Base-by-base conservation (phyloP, 2,329 filamentous ascomycete genomes). In the Xylariaceae sp. region DNA sequence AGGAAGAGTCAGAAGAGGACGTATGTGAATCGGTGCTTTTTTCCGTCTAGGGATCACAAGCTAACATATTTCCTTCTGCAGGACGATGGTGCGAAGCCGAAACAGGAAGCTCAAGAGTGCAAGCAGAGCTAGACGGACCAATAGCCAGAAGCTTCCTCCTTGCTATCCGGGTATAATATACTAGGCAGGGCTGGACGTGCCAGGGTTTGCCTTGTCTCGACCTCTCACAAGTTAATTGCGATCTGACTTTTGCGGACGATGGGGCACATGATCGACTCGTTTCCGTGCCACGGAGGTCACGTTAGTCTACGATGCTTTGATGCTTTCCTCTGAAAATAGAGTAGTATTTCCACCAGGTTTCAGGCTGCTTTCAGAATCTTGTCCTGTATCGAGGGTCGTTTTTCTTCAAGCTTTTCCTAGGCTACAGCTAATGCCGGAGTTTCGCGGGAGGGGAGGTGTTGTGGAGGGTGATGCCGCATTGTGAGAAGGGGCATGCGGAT, bases 91-190 rank as follows among this genome's bases (percentile, higher is more conserved):
- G 86, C 87, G 65, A 95, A 92, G 80, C 90, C 91, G 55, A 95
- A 95, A 80, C 90, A 94, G 76, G 90, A 95, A 76, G 86, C 90
- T 63, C 89, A 91, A 63, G 91, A 96, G 78, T 96, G 91, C 85
- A 96, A 96, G 81, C 90, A 95, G 77, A 95, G 89, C 77, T 95
- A 83, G 80, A 75, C 59, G 55, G 57, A 40, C 34, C 37, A 13
- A 21, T 45, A 34, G 7, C 32, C 21, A 21, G 18, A 46, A n/a
- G 19, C 42, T 51, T 46, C n/a, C 18, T 49, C 46, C 49, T 49
- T 61, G 44, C 46, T 47, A 30, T 45, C 46, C 50, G 57, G 47
- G 45, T 37, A 44, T 44, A 48, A 49, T 54, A 41, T 50, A 34
- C 34, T 22, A 46, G 26, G 46, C n/a, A 49, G 43, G 41, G 37